These are phyloP conservation scores for Thermomyces lanuginosus DNA, from an alignment of 2,329 filamentous ascomycete species.

Conservation along the genomic window DNA sequence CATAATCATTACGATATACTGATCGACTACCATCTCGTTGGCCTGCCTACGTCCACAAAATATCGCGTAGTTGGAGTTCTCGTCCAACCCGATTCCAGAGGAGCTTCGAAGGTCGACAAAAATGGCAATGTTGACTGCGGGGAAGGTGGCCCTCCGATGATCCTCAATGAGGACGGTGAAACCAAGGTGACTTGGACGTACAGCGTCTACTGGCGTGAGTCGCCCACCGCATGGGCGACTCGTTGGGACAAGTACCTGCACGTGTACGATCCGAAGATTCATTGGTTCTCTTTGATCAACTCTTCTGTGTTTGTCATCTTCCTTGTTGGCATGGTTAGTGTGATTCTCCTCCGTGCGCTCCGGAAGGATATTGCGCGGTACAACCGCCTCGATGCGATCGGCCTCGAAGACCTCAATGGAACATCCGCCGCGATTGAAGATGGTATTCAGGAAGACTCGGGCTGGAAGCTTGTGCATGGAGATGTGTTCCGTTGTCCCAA, in stretches of 20 bases:
- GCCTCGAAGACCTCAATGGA: slow-evolving; percentile 72
- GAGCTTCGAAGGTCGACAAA: slow-evolving; percentile 37
- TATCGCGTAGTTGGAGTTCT: slow-evolving; percentile 83
- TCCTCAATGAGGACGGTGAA: slow-evolving; percentile 46
- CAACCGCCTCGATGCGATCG: slow-evolving; percentile 83
- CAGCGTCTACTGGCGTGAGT: slow-evolving; percentile 75
- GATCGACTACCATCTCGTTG: slow-evolving; percentile 79
- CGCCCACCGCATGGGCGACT: slow-evolving; percentile 79
- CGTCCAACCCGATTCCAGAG: slow-evolving; percentile 63
- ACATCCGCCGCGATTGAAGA: slow-evolving; percentile 62
- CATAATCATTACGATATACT: slow-evolving; percentile 95
- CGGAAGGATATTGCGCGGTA: slow-evolving; percentile 94
- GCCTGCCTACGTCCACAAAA: slow-evolving; percentile 38
- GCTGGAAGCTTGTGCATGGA: slow-evolving; percentile 95
- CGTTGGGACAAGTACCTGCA: slow-evolving; percentile 98
- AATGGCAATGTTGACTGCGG: slow-evolving; percentile 47
- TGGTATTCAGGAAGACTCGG: slow-evolving; percentile 90
- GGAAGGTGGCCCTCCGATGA: slow-evolving; percentile 39
- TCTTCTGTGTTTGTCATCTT: slow-evolving; percentile 90
- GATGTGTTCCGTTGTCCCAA: slow-evolving; percentile 87
- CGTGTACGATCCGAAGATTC: slow-evolving; percentile 92
- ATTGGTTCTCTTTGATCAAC: slow-evolving; percentile 97
- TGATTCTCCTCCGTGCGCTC: slow-evolving; percentile 74
- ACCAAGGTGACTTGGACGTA: slow-evolving; percentile 75
- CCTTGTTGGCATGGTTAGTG: slow-evolving; percentile 76